phyloP scores from a whole-genome alignment of 371 early-diverging fungal genomes.

The Mucor irregularis region DNA sequence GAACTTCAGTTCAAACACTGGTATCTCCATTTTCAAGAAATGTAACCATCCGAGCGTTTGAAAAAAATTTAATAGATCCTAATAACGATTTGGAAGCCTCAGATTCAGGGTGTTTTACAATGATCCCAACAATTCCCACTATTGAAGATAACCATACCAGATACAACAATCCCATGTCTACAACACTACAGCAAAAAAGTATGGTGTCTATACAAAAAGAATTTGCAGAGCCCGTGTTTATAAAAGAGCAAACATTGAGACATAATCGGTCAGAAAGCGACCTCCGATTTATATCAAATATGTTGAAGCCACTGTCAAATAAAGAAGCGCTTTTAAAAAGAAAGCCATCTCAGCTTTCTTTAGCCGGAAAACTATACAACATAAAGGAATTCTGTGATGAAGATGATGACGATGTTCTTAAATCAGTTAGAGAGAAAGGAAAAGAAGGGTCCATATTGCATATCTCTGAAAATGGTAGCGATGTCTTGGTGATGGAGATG shows the following conservation, averaged over 20 bases:
- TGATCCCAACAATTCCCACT: background rate
- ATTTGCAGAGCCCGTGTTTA: constrained; percentile 36
- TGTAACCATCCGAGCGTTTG: constrained; percentile 15
- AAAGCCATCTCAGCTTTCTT: background rate
- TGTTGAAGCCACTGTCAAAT: constrained; percentile 11
- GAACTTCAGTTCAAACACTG: constrained; percentile 23
- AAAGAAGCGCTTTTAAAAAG: constrained; percentile 4
- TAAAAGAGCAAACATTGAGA: constrained; percentile 22
- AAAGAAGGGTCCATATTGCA: constrained; percentile 35
- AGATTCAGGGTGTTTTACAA: constrained; percentile 16
- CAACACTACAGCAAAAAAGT: background rate
- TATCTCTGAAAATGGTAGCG: constrained; percentile 53
- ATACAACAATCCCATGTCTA: too few species aligned
- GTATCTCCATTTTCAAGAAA: constrained; percentile 23
- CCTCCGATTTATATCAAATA: constrained; percentile 19
- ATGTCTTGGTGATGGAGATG: constrained; percentile 59
- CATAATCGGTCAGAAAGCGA: constrained; percentile 43
- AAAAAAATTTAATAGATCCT: too few species aligned
- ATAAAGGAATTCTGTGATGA: background rate
- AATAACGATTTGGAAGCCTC: background rate
- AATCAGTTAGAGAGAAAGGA: constrained; percentile 9
- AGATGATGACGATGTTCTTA: constrained; percentile 8
- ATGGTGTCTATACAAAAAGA: constrained; percentile 34
- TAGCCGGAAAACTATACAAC: background rate
- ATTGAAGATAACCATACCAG: too few species aligned